Evolutionary conservation across 2,329 filamentous ascomycete genomes (phyloP).

Genomic region (Ascochyta clinopodiicola): DNA sequence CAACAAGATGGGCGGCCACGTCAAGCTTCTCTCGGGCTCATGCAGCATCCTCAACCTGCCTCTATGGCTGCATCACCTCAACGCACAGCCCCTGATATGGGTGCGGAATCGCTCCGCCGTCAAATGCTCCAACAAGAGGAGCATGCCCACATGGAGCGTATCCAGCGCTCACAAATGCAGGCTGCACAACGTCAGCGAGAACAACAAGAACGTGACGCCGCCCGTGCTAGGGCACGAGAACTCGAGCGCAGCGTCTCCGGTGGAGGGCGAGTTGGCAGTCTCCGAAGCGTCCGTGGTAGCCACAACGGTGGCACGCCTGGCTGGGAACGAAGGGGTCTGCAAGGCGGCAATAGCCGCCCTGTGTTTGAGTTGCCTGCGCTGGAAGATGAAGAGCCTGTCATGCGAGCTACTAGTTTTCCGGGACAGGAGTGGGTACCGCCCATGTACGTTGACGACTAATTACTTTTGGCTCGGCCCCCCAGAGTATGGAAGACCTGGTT

Average conservation of each 20-base stretch:
- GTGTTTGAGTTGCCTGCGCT: conserved; percentile 47
- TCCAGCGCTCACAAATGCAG: conserved; percentile 37
- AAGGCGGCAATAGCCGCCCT: conserved; percentile 28
- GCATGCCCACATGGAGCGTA: conserved; percentile 40
- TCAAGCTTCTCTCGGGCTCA: conserved; percentile 42
- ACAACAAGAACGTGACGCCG: conserved; percentile 35
- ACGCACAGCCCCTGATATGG: conserved; percentile 46
- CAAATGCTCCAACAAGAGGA: conserved; percentile 45
- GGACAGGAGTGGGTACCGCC: conserved; percentile 72
- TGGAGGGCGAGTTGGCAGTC: conserved; percentile 39
- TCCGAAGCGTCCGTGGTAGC: conserved; percentile 40
- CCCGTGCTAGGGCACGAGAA: conserved; percentile 41
- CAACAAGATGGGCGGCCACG: conserved; percentile 36
- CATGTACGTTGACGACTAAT: conserved; percentile 45
- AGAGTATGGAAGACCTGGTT: background rate
- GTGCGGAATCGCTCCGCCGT: conserved; percentile 43
- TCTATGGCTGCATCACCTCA: conserved; percentile 49
- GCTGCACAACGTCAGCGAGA: conserved; percentile 33
- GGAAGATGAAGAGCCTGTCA: conserved; percentile 60
- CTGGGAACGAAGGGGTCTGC: conserved; percentile 33
- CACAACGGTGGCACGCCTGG: conserved; percentile 31
- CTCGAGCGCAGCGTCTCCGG: conserved; percentile 45
- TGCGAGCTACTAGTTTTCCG: conserved; percentile 73
- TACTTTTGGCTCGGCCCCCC: no score
- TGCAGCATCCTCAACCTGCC: conserved; percentile 48